Base-by-base conservation (phyloP, 1,284 basidiomycete genomes). In the Papiliotrema fonsecae region DNA sequence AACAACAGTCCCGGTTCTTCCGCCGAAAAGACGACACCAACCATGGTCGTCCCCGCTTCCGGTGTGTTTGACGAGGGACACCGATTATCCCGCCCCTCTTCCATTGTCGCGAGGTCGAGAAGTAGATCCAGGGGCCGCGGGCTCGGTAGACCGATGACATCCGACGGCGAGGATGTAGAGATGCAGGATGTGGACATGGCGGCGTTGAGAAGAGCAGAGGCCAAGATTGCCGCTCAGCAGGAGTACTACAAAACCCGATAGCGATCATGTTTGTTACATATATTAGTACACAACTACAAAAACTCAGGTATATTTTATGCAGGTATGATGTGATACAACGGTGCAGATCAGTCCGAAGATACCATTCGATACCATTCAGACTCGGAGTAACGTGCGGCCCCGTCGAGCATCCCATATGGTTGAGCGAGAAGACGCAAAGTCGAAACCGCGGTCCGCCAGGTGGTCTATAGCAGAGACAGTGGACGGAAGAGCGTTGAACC, bases 401-500 rank as follows among this genome's bases (percentile, higher is more conserved):
- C 64, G 39, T 13, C 59, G 46, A 6, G 58, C 67, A 49, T 69
- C 65, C 65, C 65, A 69, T 22, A 67, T 57, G 2, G 56, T 49
- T 3, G 37, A 34, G 36, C 36, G 37, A 45, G 47, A 40, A 39
- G 45, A 14, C 21, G 34, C 16, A 52, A 65, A 60, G 47, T 64
- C 54, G 3, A 75, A 47, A 6, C 75, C 75, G 27, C 70, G 55
- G 22, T 62, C 62, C 18, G 70, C 66, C 25, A 81, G 61, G 50
- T 76, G 79, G 51, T 82, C 79, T 7, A 80, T 60, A 1, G 77
- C 72, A 9, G 71, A 74, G 1, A 75, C 77, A 27, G 74, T 67
- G 25, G 75, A 76, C 1, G 68, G 63, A 2, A 82, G 61, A 26
- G 72, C 65, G 58, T 81, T 81, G 64, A 81, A 81, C 56, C 74